A percentile compares a stretch with the other conserved stretches of the same genome.
These are phyloP conservation scores for Fusarium heterosporum DNA, from an alignment of 2,329 filamentous ascomycete species.

Conservation along the genomic window DNA sequence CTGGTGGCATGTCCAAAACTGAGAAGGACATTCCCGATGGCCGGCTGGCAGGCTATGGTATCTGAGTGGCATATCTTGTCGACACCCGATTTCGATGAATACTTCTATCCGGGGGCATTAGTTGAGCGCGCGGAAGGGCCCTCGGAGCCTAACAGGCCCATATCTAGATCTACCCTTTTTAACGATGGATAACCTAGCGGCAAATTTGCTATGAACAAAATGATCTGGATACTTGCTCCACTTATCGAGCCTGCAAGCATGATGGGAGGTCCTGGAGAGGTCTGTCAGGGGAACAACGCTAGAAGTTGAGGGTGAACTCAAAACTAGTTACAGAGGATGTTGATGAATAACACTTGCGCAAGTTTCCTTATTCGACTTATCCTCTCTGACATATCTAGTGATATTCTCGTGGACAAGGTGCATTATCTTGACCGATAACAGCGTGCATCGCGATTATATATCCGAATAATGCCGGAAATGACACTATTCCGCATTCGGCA, in stretches of 20 bases:
- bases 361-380: neutral
- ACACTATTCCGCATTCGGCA: conserved; percentile 26
- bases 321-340: no score
- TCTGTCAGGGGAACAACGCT: no score
- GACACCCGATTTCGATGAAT: neutral
- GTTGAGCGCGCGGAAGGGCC: no score
- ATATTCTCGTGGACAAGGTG: neutral
- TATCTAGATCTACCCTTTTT: no score
- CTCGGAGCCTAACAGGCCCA: no score
- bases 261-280: no score
- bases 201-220: no score
- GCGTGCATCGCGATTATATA: neutral
- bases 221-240: no score
- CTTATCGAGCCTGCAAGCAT: no score
- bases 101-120: neutral
- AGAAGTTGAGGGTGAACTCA: no score
- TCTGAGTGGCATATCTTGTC: neutral
- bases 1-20: conserved; percentile 19
- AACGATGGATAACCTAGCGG: no score
- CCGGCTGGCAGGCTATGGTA: neutral
- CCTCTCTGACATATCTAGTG: neutral
- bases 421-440: neutral
- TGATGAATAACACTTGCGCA: no score
- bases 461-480: conserved; percentile 19
- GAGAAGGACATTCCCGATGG: neutral